Percentiles rank a stretch among this genome's conserved stretches.
Conservation (phyloP, 2,329 filamentous ascomycete genomes). For the Ophiostoma piceae region DNA sequence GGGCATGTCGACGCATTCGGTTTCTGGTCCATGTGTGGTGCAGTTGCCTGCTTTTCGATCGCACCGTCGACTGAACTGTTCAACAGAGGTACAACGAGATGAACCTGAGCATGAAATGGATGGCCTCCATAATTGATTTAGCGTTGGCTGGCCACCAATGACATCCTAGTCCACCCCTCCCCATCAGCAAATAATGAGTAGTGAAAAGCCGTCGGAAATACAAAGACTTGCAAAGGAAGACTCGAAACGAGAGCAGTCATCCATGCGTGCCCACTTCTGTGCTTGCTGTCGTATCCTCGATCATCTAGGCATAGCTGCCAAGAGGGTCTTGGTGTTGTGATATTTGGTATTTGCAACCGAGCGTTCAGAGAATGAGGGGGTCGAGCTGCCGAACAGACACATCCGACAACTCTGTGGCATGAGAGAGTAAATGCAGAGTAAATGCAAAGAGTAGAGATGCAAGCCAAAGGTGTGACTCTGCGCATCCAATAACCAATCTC, state of each 20-base stretch:
- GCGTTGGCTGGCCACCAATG: not conserved
- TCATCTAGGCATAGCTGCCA: not conserved
- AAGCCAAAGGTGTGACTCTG: not conserved
- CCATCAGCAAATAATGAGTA: not conserved
- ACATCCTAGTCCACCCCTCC: not conserved
- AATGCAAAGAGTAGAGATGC: not conserved
- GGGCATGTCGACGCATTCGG: not conserved
- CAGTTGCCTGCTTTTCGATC: not conserved
- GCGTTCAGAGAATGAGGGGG: not conserved
- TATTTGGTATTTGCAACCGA: not conserved
- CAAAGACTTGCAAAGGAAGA: not conserved
- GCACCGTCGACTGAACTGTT: not conserved
- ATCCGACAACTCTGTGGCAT: not conserved
- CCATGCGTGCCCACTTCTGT: slow-evolving; percentile 4
- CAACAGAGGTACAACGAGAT: not conserved
- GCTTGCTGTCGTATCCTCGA: not conserved
- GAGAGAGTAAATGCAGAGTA: not conserved
- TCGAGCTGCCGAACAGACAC: not conserved
- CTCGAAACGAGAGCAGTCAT: not conserved
- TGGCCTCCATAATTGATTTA: not conserved
- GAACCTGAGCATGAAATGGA: not conserved
- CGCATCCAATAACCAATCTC: not conserved
- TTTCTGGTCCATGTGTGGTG: not conserved
- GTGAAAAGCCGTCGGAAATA: not conserved
- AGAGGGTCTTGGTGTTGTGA: not conserved